Evolutionary conservation across 228 moss, liverwort and hornwort genomes (phyloP), one percentile per base, ranked within the genome.

Genomic region (Sphagnum magellanicum): DNA sequence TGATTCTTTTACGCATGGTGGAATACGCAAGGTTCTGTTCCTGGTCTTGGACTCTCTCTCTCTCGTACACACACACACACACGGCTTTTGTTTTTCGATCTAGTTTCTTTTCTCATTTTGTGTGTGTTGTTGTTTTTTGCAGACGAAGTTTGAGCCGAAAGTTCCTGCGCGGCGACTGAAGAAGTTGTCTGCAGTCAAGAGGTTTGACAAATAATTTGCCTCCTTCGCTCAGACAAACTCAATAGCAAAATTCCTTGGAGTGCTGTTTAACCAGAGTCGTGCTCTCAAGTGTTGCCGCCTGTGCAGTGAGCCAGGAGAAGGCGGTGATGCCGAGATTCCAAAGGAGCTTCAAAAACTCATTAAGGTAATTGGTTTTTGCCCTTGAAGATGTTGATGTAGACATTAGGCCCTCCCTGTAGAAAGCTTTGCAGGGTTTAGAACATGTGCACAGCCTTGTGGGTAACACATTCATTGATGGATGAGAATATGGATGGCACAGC

Each of bases 131-230:
- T 55, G 8, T 55, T 71, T 50, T 13, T 73, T 32, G 69, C 77
- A 81, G 85, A 92, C 92, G 6, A 93, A 85, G 67, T 95, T 95
- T 49, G 87, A 86, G 72, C 95, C 92, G 0, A 92, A 87, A 72
- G 81, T 92, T 11, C 92, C 95, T n/a, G 73, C 85, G 14, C 81
- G 92, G 69, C 81, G 89, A 51, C 11, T 81, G 79, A 95, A 95
- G 85, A 92, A 89, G 77, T 67, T 79, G 10, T 73, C 77, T 0
- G 58, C 75, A 55, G 67, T 76, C 49, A 84, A 90, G 67, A 74
- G 74, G 81, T 81, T 62, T 32, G 32, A 50, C 32, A 6, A 8
- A 12, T 67, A 4, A 10, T 14, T 66, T 71, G 4, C 7, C 8
- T 67, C 49, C 48, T 48, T 15, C 63, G 51, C 47, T 52, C 14